Evolutionary conservation across 148 eudicot genomes (phyloP), one percentile per base, ranked within the genome.

Genomic region (Persicaria maculosa): DNA sequence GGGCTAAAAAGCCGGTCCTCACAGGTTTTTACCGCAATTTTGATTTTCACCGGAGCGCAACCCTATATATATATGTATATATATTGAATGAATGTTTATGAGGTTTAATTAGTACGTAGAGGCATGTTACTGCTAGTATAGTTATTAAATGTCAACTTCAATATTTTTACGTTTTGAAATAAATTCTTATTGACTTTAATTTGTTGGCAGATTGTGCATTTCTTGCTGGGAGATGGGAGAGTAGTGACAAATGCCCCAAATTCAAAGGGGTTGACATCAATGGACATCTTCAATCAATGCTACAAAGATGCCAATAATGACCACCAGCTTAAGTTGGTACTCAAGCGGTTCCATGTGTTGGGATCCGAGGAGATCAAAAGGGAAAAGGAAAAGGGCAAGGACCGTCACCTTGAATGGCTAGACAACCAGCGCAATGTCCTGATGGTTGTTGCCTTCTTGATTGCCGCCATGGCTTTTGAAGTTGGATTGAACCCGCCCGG

Each of bases 371-470:
- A n/a, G 14, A 45, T 70, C 16, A 45, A 70, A 70, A n/a, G n/a
- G 5, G 72, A 70, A 44, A 70, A n/a, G 31, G 40, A 46, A 46
- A 70, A 45, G n/a, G n/a, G n/a, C n/a, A n/a, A n/a, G 45, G 31
- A 70, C 6, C 14, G 15, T 46, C 53, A 44, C 53, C 17, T 45
- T 9, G 7, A 47, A 5, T 73, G 75, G 75, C 44, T 53, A 5
- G 75, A 73, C 8, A 53, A 40, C 67, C 75, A 53, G 43, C 19
- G 67, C 0, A 54, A 31, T 16, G 15, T 67, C 4, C 75, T 73
- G 5, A 73, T 73, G 75, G 75, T 73, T 14, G 67, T 73, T 3
- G 65, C 75, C 40, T 73, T 67, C 44, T 55, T 73, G 22, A 53
- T 73, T 20, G 75, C 75, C 44, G 36, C 64, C n/a, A 53, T 53